Evolutionary conservation across 1,284 basidiomycete genomes (phyloP), one percentile per base, ranked within the genome.

Genomic region (Dichomitus squalens): DNA sequence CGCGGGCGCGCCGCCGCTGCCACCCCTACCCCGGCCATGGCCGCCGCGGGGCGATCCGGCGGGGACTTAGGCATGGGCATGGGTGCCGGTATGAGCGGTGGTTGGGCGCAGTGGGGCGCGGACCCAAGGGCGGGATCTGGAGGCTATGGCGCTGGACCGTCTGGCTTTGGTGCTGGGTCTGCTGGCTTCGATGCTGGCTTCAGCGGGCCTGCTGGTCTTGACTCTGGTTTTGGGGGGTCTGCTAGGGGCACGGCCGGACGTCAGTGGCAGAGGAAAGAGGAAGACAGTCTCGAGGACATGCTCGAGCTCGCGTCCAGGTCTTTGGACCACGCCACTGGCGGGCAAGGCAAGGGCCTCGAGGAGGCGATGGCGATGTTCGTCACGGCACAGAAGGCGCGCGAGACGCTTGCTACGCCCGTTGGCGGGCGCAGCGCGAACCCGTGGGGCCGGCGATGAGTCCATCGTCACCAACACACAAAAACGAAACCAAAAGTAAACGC

Each of bases 341-440:
- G 36, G 20, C 29, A 31, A 29, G 44, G 27, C 16, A 18, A 18
- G n/a, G 52, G 62, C 53, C 43, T 64, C 36, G 54, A 62, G 49
- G 58, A 64, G 35, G 60, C 56, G 51, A 62, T 64, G 60, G 54
- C 47, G 33, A 60, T 62, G 63, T 64, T 53, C 47, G 54, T 64
- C 47, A 55, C 55, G 33, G 60, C 63, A 52, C 39, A 57, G 40
- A 55, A 60, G 52, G 59, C 59, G 51, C 58, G 61, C 46, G 61
- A 63, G 49, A 58, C 61, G 49, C 35, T 58, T 33, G 49, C 52
- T 8, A 63, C 61, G 44, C 61, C 61, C 18, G 61, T 63, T 12
- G 58, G 61, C 4, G 61, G 57, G 27, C 61, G 59, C 35, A 48
- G 46, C 35, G 53, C 35, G 20, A 53, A 54, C 36, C 58, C 27